Base-by-base conservation (phyloP, 1,284 basidiomycete genomes). In the Microstroma glucosiphilum region DNA sequence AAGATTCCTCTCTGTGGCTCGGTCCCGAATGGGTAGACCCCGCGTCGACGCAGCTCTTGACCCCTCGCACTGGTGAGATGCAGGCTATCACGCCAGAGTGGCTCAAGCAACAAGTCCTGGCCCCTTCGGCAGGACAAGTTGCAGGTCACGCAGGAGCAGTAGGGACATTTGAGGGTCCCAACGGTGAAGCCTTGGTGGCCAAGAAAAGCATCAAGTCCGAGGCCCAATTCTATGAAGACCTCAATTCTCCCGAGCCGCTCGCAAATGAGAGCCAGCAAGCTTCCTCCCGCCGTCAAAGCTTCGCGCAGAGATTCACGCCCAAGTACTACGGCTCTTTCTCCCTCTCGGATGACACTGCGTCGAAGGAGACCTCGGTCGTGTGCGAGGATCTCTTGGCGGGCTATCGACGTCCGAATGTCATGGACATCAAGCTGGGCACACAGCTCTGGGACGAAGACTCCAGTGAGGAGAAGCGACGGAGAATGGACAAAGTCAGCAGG, bases 371-470 rank as follows among this genome's bases (percentile, higher is more conserved):
- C 30, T 37, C 30, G 9, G 43, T 51, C 19, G 59, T 55, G n/a
- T 80, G 97, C 6, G 88, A 93, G 80, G 96, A 97, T 77, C 82
- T 94, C 7, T 82, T 88, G 0, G 80, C 87, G 68, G 77, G 83
- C 0, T 96, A 92, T 81, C 72, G 80, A 26, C 87, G 86, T 77
- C 92, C 93, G 1, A 91, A 89, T 72, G 86, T 96, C 59, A 82
- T 96, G 25, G 94, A 97, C 77, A 83, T 92, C 79, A 97, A 96
- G 80, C 87, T 97, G 21, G 93, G 93, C 0, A 92, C 89, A 0
- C 83, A 89, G 8, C 83, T 96, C 3, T 89, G 89, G 72, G 81
- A 82, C 61, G 89, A 89, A 61, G 83, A 86, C 30, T 88, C 91
- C 1, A 81, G 83, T 0, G 84, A 84, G 1, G 90, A 90, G 68